phyloP scores from a whole-genome alignment of 441 rosid genomes.

The Bocquillonia castaneifolia region DNA sequence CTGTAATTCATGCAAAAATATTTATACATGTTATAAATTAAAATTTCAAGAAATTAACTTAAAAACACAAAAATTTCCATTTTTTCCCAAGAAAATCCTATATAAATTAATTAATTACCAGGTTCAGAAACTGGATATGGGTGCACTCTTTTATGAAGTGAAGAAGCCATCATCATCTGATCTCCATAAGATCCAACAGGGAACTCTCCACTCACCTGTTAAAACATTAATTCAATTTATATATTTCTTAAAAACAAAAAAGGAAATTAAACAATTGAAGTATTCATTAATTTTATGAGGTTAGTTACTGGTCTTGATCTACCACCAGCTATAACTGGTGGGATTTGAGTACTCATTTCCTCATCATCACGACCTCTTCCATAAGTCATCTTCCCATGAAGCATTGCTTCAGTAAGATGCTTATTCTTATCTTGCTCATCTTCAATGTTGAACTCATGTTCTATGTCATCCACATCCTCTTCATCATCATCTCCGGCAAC shows the following conservation, averaged over 20 bases:
- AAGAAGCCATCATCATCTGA: constrained; percentile 43
- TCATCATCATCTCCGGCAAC: constrained; percentile 98
- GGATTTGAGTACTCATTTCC: constrained; percentile 54
- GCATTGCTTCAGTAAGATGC: constrained; percentile 77
- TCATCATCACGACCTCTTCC: constrained; percentile 97
- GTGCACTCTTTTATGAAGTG: constrained; percentile 80
- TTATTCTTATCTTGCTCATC: constrained; percentile 62
- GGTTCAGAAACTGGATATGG: constrained; percentile 82
- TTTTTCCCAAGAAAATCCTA: neutral
- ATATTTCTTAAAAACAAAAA: no score
- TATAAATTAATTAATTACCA: constrained; percentile 35
- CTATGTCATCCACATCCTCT: constrained; percentile 93
- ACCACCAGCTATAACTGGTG: constrained; percentile 61
- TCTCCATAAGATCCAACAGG: constrained; percentile 69
- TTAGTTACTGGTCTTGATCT: constrained; percentile 88
- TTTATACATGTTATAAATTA: neutral
- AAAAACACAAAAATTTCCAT: no score
- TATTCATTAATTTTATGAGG: no score
- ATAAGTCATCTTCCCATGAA: constrained; percentile 90
- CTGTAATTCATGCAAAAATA: constrained; percentile 30
- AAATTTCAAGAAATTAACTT: no score
- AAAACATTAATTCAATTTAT: no score
- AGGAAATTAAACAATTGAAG: no score
- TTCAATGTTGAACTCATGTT: constrained; percentile 86
- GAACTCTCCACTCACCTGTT: constrained; percentile 80